A percentile compares a stretch with the other conserved stretches of the same genome.
These are phyloP conservation scores for Nitzschia putrida DNA, from an alignment of 108 stramenopile species.

Conservation along the genomic window DNA sequence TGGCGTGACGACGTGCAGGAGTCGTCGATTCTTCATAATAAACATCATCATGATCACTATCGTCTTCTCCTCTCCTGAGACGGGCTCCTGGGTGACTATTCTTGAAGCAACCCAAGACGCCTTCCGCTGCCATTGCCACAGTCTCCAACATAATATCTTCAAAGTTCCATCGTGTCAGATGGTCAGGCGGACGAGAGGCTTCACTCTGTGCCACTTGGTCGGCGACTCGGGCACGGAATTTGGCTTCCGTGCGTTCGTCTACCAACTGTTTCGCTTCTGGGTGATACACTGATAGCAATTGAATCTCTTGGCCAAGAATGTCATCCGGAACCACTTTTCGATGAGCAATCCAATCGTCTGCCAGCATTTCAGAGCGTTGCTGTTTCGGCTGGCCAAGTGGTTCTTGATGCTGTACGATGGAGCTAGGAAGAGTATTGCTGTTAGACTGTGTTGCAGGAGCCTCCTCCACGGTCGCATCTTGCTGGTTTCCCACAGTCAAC, in stretches of 20 bases:
- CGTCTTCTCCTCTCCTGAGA: not conserved
- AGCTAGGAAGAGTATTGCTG: too few relatives aligned
- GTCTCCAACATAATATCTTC: conserved; percentile 11
- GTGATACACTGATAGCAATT: not conserved
- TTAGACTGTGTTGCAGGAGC: too few relatives aligned
- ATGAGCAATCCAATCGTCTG: conserved; percentile 6
- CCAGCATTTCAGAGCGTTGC: too few relatives aligned
- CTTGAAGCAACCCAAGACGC: conserved; percentile 6
- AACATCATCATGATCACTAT: conserved; percentile 2
- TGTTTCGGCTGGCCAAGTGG: too few relatives aligned
- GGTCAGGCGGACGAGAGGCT: too few relatives aligned
- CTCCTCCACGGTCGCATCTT: too few relatives aligned
- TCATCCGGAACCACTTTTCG: too few relatives aligned
- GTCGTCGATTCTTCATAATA: not conserved
- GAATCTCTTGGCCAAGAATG: not conserved
- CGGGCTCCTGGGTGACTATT: not conserved
- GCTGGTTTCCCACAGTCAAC: too few relatives aligned
- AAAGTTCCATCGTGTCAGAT: conserved; percentile 13
- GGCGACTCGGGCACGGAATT: not conserved
- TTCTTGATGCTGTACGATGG: not conserved
- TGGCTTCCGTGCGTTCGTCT: not conserved
- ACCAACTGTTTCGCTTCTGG: not conserved
- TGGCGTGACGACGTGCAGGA: not conserved
- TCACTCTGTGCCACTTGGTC: not conserved
- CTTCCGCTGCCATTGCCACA: conserved; percentile 6